These are phyloP conservation scores for Carex sylvatica DNA, from an alignment of 202 grass and related monocot species.

Conservation along the genomic window DNA sequence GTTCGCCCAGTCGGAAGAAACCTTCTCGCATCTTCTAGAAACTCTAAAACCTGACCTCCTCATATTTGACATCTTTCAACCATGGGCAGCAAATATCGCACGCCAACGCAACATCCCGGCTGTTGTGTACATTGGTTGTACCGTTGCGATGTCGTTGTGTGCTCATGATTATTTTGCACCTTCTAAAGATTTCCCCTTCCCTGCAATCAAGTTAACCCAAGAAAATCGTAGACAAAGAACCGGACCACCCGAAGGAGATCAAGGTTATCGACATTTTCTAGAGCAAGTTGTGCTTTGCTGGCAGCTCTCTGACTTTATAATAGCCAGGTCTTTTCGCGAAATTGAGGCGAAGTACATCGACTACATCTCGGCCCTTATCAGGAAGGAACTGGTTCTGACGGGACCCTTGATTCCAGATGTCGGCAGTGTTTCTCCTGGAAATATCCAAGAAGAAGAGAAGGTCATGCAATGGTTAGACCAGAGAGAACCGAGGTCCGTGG, in stretches of 20 bases:
- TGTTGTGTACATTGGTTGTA: not conserved
- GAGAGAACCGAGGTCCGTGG: not conserved
- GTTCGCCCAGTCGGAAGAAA: not conserved
- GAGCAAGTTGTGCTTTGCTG: not conserved
- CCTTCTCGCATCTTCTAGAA: not conserved
- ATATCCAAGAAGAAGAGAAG: not conserved
- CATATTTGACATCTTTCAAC: not conserved
- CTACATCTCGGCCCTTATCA: not conserved
- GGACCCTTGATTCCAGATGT: not conserved
- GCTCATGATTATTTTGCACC: not conserved
- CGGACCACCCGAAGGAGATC: not conserved
- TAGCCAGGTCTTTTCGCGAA: not conserved
- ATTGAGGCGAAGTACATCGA: not conserved
- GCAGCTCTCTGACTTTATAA: not conserved
- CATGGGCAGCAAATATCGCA: not conserved
- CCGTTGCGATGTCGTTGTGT: not conserved
- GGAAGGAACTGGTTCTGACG: not conserved
- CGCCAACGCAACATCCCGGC: not conserved
- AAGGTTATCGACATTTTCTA: not conserved
- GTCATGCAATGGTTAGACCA: not conserved
- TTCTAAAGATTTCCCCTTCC: not conserved
- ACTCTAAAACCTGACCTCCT: not conserved
- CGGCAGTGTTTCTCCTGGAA: not conserved
- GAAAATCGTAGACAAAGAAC: not conserved
- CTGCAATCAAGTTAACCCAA: not conserved